Percentiles rank a stretch among this genome's conserved stretches.
phyloP scores from a whole-genome alignment of 495 filamentous ascomycete species.

The Bathelium albidoporum region DNA sequence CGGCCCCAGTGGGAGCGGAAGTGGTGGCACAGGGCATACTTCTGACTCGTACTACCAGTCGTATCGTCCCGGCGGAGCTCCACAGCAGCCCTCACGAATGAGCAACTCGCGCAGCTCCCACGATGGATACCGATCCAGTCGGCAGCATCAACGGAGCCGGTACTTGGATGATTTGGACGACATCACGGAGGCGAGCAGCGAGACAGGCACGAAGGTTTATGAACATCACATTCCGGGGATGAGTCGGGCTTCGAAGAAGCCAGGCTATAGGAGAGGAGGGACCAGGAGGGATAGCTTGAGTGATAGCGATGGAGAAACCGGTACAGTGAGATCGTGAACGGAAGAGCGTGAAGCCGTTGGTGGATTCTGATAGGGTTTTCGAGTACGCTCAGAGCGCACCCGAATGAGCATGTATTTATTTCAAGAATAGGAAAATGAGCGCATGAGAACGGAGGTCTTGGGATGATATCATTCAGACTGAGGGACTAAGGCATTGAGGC shows the following conservation, averaged over 20 bases:
- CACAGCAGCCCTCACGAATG: background rate
- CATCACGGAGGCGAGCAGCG: conserved; percentile 42
- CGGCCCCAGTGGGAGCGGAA: background rate
- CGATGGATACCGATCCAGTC: background rate
- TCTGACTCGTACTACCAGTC: conserved; percentile 24
- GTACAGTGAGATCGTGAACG: background rate
- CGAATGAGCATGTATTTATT: background rate
- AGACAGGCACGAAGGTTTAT: conserved; percentile 70
- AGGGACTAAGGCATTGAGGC: background rate
- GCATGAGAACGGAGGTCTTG: background rate
- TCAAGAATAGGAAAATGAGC: no score
- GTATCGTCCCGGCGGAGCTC: conserved; percentile 20
- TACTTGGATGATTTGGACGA: conserved; percentile 10
- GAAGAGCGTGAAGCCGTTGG: background rate
- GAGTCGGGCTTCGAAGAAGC: conserved; percentile 39
- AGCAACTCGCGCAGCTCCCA: conserved; percentile 5
- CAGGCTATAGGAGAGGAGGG: conserved; percentile 40
- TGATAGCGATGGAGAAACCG: conserved; percentile 37
- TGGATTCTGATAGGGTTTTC: background rate
- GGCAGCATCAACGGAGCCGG: conserved; percentile 1
- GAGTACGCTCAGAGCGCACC: background rate
- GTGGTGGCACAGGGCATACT: background rate
- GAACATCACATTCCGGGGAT: conserved; percentile 69
- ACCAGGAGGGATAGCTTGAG: conserved; percentile 42
- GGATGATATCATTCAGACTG: conserved; percentile 8